Evolutionary conservation across 345 rosid species (phyloP).

Genomic region (Dimocarpus longan): DNA sequence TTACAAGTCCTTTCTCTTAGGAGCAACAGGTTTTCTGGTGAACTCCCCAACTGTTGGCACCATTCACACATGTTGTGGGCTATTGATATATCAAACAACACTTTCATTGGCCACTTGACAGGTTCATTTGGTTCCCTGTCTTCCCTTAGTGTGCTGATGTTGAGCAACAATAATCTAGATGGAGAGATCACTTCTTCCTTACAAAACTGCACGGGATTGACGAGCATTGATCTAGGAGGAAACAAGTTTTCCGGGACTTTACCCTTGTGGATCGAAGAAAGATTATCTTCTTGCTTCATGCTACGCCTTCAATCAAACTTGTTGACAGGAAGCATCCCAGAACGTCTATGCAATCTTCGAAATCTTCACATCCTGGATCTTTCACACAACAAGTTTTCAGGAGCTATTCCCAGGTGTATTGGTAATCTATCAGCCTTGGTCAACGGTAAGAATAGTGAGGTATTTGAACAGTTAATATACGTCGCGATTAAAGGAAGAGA

Average conservation of each 20-base stretch:
- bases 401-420: constrained; percentile 46
- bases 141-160: constrained; percentile 44
- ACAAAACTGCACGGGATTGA: constrained; percentile 49
- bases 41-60: constrained; percentile 47
- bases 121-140: constrained; percentile 38
- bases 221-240: constrained; percentile 53
- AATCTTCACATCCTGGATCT: constrained; percentile 54
- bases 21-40: constrained; percentile 41
- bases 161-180: constrained; percentile 44
- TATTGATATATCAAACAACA: constrained; percentile 48
- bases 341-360: constrained; percentile 31
- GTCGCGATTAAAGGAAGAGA: constrained; percentile 40
- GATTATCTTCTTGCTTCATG: constrained; percentile 38
- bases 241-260: constrained; percentile 45
- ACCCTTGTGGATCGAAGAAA: constrained; percentile 42
- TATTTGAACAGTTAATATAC: constrained; percentile 35
- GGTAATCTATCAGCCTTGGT: constrained; percentile 45
- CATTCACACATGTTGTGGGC: constrained; percentile 41
- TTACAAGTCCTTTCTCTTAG: constrained; percentile 46
- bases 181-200: constrained; percentile 54
- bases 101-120: constrained; percentile 48
- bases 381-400: constrained; percentile 48
- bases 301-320: constrained; percentile 43
- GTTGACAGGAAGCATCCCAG: constrained; percentile 40
- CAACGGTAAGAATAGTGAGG: constrained; percentile 24